Percentiles rank a stretch among this genome's conserved stretches.
These are phyloP conservation scores for Cucurbita maxima DNA, from an alignment of 306 rosid species.

Conservation along the genomic window DNA sequence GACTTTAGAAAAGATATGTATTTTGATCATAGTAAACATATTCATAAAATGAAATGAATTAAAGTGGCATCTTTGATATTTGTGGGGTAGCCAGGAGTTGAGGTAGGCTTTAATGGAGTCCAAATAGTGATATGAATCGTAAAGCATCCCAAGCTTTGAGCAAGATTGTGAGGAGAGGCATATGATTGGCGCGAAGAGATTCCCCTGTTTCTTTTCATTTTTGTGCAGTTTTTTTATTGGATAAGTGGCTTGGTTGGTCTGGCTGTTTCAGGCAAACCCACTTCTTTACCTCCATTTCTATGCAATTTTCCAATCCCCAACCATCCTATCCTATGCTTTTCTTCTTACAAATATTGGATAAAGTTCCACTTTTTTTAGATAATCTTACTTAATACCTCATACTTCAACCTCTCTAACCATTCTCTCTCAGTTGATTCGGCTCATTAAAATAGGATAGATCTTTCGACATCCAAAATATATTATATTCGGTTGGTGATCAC, in stretches of 20 bases:
- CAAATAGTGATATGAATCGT: not conserved
- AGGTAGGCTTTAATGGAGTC: not conserved
- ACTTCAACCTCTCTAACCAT: not conserved
- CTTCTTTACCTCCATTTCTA: not conserved
- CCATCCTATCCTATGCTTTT: not conserved
- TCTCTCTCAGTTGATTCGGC: not conserved
- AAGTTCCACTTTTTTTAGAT: not conserved
- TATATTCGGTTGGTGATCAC: too few relatives aligned
- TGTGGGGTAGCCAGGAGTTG: not conserved
- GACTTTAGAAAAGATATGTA: too few relatives aligned
- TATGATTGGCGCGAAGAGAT: not conserved
- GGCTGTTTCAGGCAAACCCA: not conserved
- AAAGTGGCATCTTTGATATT: not conserved
- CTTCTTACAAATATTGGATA: not conserved
- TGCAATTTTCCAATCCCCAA: not conserved
- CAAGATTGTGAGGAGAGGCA: not conserved
- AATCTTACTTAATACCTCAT: too few relatives aligned
- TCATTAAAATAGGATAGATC: not conserved
- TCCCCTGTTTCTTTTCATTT: not conserved
- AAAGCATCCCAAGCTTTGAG: constrained; percentile 6
- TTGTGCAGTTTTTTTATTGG: not conserved
- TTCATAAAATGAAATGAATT: not conserved
- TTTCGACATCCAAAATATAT: not conserved
- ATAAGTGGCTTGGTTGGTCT: not conserved
- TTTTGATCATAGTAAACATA: not conserved